phyloP scores from a whole-genome alignment of 139 green algal species.

The Penium margaritaceum region DNA sequence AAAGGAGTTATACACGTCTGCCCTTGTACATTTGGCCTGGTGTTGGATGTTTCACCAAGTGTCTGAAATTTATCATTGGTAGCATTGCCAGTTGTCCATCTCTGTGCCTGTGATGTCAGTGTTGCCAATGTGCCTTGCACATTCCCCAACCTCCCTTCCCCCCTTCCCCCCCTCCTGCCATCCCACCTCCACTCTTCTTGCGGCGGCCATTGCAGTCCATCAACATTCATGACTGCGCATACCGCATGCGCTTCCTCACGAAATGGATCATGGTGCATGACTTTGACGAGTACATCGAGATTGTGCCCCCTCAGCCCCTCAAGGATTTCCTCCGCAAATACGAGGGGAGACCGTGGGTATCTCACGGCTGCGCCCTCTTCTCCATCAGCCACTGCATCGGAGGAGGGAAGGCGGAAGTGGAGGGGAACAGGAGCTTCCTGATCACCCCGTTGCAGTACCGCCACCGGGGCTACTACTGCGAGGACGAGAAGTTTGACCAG shows the following conservation, averaged over 20 bases:
- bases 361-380: too few species aligned
- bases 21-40: too few species aligned
- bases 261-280: background rate
- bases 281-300: background rate
- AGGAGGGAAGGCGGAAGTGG: background rate
- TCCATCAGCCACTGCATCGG: background rate
- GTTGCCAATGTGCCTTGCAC: background rate
- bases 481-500: background rate
- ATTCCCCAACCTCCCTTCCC: background rate
- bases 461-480: background rate
- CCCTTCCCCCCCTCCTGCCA: too few species aligned
- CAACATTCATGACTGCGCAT: background rate
- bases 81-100: too few species aligned
- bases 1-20: too few species aligned
- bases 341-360: too few species aligned
- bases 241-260: background rate
- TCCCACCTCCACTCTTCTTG: too few species aligned
- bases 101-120: too few species aligned
- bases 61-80: too few species aligned
- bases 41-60: too few species aligned
- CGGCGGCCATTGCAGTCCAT: too few species aligned
- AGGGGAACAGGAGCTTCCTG: background rate
- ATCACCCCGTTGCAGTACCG: background rate
- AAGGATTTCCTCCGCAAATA: background rate
- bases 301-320: background rate